Evolutionary conservation across 208 protist species (phyloP).

Genomic region (Tritrichomonas musculus): DNA sequence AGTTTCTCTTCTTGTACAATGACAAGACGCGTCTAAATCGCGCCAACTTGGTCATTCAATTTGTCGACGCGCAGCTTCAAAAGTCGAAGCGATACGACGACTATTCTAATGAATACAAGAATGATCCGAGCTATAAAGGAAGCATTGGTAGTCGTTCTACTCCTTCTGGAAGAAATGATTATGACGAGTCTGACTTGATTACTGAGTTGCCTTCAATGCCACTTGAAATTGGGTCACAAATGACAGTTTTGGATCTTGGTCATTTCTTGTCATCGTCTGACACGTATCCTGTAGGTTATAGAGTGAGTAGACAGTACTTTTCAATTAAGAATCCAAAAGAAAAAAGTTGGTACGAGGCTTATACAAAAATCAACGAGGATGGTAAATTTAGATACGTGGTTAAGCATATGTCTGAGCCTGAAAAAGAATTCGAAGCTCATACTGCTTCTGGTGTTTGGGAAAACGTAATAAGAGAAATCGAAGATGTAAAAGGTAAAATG

Average conservation of each 20-base stretch:
- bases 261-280: not conserved
- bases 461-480: not conserved
- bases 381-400: not conserved
- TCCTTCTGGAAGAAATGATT: no score
- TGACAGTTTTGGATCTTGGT: not conserved
- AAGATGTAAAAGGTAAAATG: not conserved
- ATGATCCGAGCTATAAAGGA: no score
- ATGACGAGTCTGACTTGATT: not conserved
- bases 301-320: not conserved
- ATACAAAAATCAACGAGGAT: not conserved
- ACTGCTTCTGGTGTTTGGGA: not conserved
- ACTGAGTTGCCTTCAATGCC: not conserved
- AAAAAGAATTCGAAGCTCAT: not conserved
- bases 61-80: not conserved
- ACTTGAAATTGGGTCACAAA: not conserved
- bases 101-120: not conserved
- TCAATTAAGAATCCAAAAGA: not conserved
- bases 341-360: not conserved
- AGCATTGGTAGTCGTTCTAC: no score
- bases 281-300: not conserved
- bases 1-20: not conserved
- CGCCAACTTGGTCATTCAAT: not conserved
- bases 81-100: not conserved
- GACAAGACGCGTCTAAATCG: not conserved
- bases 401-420: not conserved